Base-by-base conservation (phyloP, 768 basidiomycete genomes). In the Xanthoconium stramineum region DNA sequence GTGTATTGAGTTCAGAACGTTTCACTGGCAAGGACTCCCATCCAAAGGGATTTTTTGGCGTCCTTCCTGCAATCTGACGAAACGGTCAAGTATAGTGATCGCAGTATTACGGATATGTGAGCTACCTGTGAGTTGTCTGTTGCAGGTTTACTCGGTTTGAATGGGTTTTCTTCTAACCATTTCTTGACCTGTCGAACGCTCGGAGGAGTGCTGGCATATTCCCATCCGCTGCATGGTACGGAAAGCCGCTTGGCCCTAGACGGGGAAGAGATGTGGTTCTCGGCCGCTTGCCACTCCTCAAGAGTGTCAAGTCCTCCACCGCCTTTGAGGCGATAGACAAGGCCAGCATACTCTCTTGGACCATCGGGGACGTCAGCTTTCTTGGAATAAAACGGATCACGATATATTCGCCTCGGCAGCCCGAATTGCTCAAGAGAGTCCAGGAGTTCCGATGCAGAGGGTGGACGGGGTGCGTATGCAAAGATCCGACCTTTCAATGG, bases 351-450 rank as follows among this genome's bases (percentile, higher is more conserved):
- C 72, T 92, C 88, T 62, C 84, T 79, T 3, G 86, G 72, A n/a
- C 74, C 72, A 33, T 78, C 78, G 1, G 93, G 88, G 0, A 86
- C 79, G 66, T 98, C 96, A 5, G 63, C 61, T 24, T 78, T 76
- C 49, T 82, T 81, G 7, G 91, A 92, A 66, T 92, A 99, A 70
- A 81, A 87, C 0, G 95, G 90, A n/a, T 81, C 75, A 44, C 79
- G 83, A 70, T 97, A 95, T 24, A 89, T 68, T 61, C 82, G 84
- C 45, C 66, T 72, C 5, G 84, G 80, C 8, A 90, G 68, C 20
- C 77, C 78, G 60, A 81, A 71, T 0, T 68, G 63, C 33, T 78
- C 76, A 14, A 85, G 53, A 45, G 75, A 78, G 8, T 67, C 66
- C 7, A 79, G 53, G 0, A 89, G 71, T 13, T 81, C 73, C 5